Conservation (phyloP, 192 early-diverging fungal genomes). For the Spinellus fusiger region DNA sequence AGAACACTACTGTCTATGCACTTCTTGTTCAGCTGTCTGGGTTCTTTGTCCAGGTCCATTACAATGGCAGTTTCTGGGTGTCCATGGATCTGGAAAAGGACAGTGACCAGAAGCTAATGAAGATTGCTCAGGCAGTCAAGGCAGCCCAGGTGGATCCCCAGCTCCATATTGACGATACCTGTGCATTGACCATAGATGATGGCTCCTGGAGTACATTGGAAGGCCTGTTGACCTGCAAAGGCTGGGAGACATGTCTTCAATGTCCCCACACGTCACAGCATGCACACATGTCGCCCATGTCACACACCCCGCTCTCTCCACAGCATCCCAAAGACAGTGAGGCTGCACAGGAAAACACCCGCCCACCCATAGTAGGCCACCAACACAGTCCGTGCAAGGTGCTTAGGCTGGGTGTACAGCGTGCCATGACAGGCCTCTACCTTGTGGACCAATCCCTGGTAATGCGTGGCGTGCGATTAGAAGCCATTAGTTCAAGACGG, state of each 20-base stretch:
- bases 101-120: conserved; percentile 18
- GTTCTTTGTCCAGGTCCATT: conserved; percentile 14
- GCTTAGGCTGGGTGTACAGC: not conserved
- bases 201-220: not conserved
- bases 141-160: not conserved
- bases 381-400: too few relatives aligned
- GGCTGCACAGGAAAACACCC: too few relatives aligned
- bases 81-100: conserved; percentile 8
- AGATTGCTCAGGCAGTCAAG: conserved; percentile 20
- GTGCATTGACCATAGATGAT: conserved; percentile 31
- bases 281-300: too few relatives aligned
- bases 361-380: too few relatives aligned
- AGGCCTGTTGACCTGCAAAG: too few relatives aligned
- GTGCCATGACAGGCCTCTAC: conserved; percentile 17
- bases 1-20: conserved; percentile 5
- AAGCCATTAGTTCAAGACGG: conserved; percentile 25
- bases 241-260: too few relatives aligned
- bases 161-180: conserved; percentile 14
- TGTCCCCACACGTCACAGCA: too few relatives aligned
- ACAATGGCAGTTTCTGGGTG: not conserved
- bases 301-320: too few relatives aligned
- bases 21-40: conserved; percentile 26
- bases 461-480: conserved; percentile 25
- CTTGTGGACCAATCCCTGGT: conserved; percentile 11
- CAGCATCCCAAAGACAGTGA: too few relatives aligned